Evolutionary conservation across 805 yeast species (phyloP), one percentile per base, ranked within the genome.

Genomic region (Yarrowia sp.): DNA sequence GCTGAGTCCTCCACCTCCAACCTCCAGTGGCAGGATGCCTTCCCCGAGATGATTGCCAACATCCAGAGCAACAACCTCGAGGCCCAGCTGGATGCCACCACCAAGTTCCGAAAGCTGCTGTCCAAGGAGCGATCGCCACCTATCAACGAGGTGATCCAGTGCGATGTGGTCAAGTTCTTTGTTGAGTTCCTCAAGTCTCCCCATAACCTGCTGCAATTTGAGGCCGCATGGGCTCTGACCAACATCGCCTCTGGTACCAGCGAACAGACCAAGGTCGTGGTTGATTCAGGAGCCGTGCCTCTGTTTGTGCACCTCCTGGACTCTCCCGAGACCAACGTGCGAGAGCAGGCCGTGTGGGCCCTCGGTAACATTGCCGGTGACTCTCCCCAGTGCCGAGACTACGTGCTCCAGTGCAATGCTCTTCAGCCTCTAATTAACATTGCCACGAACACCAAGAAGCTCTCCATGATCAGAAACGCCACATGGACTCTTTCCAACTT

Each of bases 181-280:
- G 97, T 95, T 64, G 86, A 84, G 71, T 91, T 92, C 71, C 88
- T 95, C 92, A 79, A 81, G 66, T 81, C 83, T 66, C 81, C 84
- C 63, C 92, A 90, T 70, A 92, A 90, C 72, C 85, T 89, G 82
- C 82, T 95, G 71, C 98, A 93, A 78, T 84, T 95, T 71, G 99
- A 95, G 80, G 97, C 98, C 12, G 98, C 99, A 9, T 95, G 99
- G 99, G 98, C 98, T n/a, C 83, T 95, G 70, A 95, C 99, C 59
- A 95, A 95, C 75, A 93, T 95, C 76, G 98, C 98, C 22, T 90
- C 97, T 4, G 99, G 99, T 68, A 81, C 88, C 61, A 85, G 96
- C 44, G 88, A 85, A 54, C 98, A 95, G 78, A 95, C 99, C 21
- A 84, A 83, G 71, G 87, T 87, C 46, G 98, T 95, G 64, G 95